Evolutionary conservation across 805 yeast genomes (phyloP).

Genomic region (Nakazawaea populi): DNA sequence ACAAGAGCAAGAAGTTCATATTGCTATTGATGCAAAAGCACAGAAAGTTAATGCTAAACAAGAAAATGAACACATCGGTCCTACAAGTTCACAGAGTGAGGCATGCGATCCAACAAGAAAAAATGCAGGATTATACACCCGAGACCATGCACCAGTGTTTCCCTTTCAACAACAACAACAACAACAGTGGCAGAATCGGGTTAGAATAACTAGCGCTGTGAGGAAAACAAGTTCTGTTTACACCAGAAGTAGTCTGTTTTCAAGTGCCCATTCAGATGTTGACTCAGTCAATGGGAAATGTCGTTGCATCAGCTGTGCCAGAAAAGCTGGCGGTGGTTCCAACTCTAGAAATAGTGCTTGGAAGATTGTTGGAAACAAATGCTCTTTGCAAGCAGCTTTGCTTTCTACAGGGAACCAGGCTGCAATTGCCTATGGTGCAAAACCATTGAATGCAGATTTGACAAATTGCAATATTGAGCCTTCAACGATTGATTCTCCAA

Average conservation of each 20-base stretch:
- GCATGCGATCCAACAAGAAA: no score
- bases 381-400: conserved; percentile 8
- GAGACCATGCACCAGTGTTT: no score
- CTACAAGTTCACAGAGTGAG: no score
- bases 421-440: not conserved
- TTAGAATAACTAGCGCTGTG: not conserved
- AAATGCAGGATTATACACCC: no score
- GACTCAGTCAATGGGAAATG: not conserved
- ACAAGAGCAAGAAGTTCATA: not conserved
- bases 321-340: not conserved
- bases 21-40: not conserved
- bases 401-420: conserved; percentile 1
- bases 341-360: not conserved
- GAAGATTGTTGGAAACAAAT: not conserved
- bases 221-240: not conserved
- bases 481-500: no score
- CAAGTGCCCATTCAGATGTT: not conserved
- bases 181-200: not conserved
- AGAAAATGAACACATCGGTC: no score
- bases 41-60: no score
- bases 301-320: not conserved
- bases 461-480: not conserved
- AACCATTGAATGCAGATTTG: not conserved
- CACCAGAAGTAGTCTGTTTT: not conserved
- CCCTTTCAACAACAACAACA: not conserved